Base-by-base conservation (phyloP, 331 rosid genomes). In the Quercus phellos region DNA sequence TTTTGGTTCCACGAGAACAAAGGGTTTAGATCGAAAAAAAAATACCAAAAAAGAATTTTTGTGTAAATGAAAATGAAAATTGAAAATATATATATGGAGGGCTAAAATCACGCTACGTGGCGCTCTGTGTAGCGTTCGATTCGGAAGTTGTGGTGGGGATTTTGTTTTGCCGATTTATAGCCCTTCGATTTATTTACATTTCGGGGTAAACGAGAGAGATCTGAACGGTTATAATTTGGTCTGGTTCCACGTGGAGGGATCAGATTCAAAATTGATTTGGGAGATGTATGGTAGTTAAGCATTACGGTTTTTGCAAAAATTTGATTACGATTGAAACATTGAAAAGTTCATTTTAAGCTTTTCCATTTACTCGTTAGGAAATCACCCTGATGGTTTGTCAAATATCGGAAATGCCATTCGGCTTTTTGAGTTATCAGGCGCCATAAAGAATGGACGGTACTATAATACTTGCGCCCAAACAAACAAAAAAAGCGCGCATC, bases 21-120 rank as follows among this genome's bases (percentile, higher is more conserved):
- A 81, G 93, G 89, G 90, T 79, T 85, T 88, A 74, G 87, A 86
- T 87, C 78, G 83, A 84, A 87, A 46, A 90, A 77, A 74, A 80
- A 38, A 38, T 8, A 38, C 46, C 46, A 38, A 30, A 35, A 77
- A 85, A 71, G 21, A 73, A 72, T 26, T 27, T 61, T 64, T 38
- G 3, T 32, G 16, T 63, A 58, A 78, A 79, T 59, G 64, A 26
- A 63, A 79, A 63, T 17, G 12, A 61, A 76, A 81, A 53, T 42
- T 34, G 11, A 72, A 74, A 70, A 66, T 77, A 50, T 71, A 73
- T 71, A 16, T 4, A 5, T 70, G 70, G 29, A 38, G 14, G 32
- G 51, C 14, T 21, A 4, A 6, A 19, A 35, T 4, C 3, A 16
- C 6, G 43, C 79, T 85, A 82, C 82, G 85, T 86, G 90, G 81